A percentile compares a stretch with the other conserved stretches of the same genome.
Evolutionary conservation across 2,329 filamentous ascomycete genomes (phyloP).

Genomic region (Pseudogymnoascus destructans): DNA sequence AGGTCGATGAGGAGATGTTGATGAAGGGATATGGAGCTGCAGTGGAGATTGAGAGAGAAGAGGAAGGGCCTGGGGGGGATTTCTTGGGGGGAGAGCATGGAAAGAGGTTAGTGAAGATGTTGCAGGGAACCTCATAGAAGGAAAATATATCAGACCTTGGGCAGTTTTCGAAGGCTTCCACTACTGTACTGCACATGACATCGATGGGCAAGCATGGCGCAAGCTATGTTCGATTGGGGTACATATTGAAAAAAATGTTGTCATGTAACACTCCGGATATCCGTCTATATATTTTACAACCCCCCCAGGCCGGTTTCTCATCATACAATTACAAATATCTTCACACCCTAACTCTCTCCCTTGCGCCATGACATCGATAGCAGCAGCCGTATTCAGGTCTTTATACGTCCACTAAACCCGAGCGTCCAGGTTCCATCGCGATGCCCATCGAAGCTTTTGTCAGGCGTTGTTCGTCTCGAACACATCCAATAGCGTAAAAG

Average conservation of each 20-base stretch:
- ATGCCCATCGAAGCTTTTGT: background rate
- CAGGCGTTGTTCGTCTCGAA: background rate
- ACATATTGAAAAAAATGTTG: background rate
- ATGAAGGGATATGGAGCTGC: constrained; percentile 70
- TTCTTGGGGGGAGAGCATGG: constrained; percentile 48
- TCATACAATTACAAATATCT: background rate
- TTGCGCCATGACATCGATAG: background rate
- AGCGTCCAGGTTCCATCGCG: background rate
- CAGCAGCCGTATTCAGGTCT: background rate
- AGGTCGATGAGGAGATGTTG: constrained; percentile 84
- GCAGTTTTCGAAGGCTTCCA: background rate
- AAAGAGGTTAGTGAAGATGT: constrained; percentile 26
- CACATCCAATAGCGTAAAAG: background rate
- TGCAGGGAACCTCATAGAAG: constrained; percentile 17
- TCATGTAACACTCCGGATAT: background rate
- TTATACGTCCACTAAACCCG: background rate
- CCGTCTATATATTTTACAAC: background rate
- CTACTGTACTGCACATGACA: background rate
- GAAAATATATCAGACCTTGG: background rate
- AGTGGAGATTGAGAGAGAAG: constrained; percentile 54
- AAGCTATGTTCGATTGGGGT: background rate
- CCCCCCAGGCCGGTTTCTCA: background rate
- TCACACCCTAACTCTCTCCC: background rate
- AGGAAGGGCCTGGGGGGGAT: constrained; percentile 41
- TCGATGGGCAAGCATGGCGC: background rate